These are phyloP conservation scores for Scalesia atractyloides DNA, from an alignment of 129 eudicot genomes.

Conservation along the genomic window DNA sequence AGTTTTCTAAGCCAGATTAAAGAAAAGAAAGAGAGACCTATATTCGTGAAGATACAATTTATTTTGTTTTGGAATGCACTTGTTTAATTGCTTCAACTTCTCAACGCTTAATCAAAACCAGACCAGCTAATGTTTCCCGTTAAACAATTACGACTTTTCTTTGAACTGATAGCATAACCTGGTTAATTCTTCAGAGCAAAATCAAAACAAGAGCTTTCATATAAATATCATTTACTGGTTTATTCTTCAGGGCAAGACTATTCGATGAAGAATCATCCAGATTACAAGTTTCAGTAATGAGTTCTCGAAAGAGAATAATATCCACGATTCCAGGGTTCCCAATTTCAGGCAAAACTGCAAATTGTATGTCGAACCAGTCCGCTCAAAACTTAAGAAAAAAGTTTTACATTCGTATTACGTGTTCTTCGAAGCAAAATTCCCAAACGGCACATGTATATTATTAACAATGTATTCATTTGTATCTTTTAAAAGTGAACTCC, in stretches of 20 bases:
- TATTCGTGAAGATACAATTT: conserved; percentile 4
- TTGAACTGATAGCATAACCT: conserved; percentile 9
- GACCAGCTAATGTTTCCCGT: background rate
- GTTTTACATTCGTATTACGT: no score
- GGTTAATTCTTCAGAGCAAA: background rate
- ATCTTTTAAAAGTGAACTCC: no score
- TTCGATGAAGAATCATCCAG: conserved; percentile 28
- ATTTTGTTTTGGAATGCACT: background rate
- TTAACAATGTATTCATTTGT: no score
- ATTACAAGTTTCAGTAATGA: conserved; percentile 22
- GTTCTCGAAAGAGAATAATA: conserved; percentile 5
- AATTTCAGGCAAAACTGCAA: conserved; percentile 21
- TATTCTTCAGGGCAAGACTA: conserved; percentile 22
- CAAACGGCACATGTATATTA: no score
- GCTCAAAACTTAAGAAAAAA: background rate
- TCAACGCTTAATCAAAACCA: background rate
- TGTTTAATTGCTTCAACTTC: background rate
- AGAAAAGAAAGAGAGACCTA: background rate
- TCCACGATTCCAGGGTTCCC: background rate
- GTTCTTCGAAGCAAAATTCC: no score
- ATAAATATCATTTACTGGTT: background rate
- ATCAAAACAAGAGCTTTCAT: background rate
- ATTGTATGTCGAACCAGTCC: conserved; percentile 26
- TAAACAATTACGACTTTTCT: background rate
- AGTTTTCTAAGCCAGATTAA: background rate